Conservation (phyloP, 2,329 filamentous ascomycete species). For the Samsoniella hepiali region DNA sequence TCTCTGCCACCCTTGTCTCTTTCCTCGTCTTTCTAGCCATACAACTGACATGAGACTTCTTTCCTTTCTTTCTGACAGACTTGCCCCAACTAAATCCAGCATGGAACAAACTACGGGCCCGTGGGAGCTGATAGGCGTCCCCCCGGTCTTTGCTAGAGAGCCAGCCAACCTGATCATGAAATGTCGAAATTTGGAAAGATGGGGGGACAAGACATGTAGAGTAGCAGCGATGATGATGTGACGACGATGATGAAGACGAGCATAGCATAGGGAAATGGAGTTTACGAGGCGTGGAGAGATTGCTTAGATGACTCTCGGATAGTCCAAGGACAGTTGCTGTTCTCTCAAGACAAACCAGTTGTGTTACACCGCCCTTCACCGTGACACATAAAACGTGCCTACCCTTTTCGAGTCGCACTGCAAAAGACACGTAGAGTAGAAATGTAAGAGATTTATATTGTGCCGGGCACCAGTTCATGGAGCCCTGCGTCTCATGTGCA, state of each 20-base stretch:
- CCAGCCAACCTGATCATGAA: too few species aligned
- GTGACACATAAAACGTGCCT: not conserved
- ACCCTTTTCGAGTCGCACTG: not conserved
- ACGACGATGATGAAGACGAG: slow-evolving; percentile 1
- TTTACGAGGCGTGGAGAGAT: slow-evolving; percentile 5
- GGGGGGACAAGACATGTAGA: not conserved
- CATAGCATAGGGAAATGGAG: not conserved
- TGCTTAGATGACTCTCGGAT: not conserved
- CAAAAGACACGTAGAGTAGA: not conserved
- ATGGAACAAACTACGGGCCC: not conserved
- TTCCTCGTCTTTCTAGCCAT: not conserved
- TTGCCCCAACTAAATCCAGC: slow-evolving; percentile 23
- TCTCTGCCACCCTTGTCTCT: too few species aligned
- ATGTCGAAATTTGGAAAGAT: too few species aligned
- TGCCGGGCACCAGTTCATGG: not conserved
- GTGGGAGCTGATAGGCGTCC: too few species aligned
- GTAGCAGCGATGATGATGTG: not conserved
- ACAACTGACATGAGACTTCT: not conserved
- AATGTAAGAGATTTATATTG: slow-evolving; percentile 19
- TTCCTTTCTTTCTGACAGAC: slow-evolving; percentile 4
- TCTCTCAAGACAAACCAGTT: not conserved
- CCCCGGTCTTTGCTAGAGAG: not conserved
- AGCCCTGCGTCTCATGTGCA: not conserved
- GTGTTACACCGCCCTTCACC: not conserved
- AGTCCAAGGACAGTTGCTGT: not conserved